A percentile compares a stretch with the other conserved stretches of the same genome.
Evolutionary conservation across 2,329 filamentous ascomycete genomes (phyloP).

Genomic region (Aureobasidium sp.): DNA sequence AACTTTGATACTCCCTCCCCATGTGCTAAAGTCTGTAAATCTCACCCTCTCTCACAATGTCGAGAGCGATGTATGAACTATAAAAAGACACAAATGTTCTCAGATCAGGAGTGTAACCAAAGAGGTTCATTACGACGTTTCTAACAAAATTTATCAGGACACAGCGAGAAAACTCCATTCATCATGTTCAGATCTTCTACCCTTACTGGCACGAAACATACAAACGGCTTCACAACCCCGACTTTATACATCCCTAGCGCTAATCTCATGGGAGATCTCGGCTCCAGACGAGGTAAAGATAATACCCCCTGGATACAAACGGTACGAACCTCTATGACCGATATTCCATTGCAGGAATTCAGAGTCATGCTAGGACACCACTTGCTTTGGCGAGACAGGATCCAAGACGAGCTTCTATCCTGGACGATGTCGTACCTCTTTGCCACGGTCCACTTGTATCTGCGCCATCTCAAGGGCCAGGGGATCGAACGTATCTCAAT

Average conservation of each 20-base stretch:
- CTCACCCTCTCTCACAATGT: no score
- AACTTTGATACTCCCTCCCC: neutral
- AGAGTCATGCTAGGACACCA: neutral
- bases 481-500: neutral
- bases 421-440: conserved; percentile 1
- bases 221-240: neutral
- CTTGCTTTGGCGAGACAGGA: neutral
- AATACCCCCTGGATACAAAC: neutral
- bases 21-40: no score
- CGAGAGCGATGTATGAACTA: no score
- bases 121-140: no score
- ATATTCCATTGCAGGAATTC: neutral
- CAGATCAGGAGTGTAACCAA: no score
- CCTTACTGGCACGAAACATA: neutral
- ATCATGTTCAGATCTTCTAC: neutral
- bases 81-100: no score
- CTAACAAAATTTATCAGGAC: neutral
- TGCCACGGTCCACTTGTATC: neutral
- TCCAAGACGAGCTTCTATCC: neutral
- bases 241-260: neutral
- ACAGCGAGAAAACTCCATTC: neutral
- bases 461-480: neutral
- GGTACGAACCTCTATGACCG: neutral
- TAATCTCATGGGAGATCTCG: neutral
- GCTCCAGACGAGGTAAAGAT: neutral